Conservation (phyloP, 768 basidiomycete species). For the Pleurotus eryngii region DNA sequence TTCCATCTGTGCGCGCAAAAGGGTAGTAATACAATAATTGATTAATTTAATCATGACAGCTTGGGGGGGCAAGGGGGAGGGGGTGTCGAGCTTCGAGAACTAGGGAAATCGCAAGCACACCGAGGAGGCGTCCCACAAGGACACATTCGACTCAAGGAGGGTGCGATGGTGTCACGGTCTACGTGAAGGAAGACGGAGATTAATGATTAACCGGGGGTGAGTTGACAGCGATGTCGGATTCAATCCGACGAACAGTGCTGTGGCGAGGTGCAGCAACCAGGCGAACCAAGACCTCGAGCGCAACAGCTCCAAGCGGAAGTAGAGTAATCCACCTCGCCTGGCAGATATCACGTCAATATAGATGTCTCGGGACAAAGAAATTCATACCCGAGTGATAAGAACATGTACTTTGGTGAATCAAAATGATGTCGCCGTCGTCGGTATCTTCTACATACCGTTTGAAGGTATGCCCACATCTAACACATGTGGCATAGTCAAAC, state of each 20-base stretch:
- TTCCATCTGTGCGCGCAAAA: no score
- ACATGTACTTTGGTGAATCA: not conserved
- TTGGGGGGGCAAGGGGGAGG: no score
- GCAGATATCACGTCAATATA: not conserved
- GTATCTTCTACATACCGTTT: slow-evolving; percentile 3
- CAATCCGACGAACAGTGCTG: not conserved
- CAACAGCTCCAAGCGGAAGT: not conserved
- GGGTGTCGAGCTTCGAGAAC: no score
- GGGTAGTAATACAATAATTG: no score
- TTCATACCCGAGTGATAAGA: not conserved
- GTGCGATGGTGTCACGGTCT: no score
- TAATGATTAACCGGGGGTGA: no score
- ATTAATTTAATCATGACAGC: no score
- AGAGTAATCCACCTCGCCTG: not conserved
- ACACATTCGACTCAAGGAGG: no score
- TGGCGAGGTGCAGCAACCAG: not conserved
- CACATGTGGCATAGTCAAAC: not conserved
- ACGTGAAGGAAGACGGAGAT: no score
- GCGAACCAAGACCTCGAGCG: not conserved
- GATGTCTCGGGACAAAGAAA: not conserved
- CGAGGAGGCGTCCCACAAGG: no score
- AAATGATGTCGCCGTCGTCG: slow-evolving; percentile 1
- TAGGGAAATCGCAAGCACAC: no score
- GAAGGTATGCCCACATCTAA: slow-evolving; percentile 2
- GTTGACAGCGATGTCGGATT: not conserved